A percentile compares a stretch with the other conserved stretches of the same genome.
phyloP scores from a whole-genome alignment of 1,139 yeast species.

The Yarrowia galli region DNA sequence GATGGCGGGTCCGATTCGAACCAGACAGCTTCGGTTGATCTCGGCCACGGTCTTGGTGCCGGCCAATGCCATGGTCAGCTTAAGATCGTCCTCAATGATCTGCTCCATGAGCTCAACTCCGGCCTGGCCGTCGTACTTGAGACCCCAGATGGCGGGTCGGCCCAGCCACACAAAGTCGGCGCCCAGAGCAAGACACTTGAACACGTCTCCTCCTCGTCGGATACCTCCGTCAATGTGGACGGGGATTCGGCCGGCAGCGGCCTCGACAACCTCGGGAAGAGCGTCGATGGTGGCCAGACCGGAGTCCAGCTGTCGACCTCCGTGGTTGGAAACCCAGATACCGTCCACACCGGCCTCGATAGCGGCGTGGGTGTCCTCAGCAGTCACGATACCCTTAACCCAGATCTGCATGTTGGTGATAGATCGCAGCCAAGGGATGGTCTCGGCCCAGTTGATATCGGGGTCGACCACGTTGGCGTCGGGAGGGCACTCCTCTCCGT shows the following conservation, averaged over 20 bases:
- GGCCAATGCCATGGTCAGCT: constrained; percentile 49
- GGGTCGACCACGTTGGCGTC: constrained; percentile 68
- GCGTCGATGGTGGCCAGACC: constrained; percentile 69
- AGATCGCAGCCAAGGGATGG: constrained; percentile 54
- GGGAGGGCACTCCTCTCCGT: constrained; percentile 40
- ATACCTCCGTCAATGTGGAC: constrained; percentile 73
- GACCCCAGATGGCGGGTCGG: constrained; percentile 70
- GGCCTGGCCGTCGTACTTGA: constrained; percentile 68
- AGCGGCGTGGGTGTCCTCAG: constrained; percentile 67
- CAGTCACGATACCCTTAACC: constrained; percentile 65
- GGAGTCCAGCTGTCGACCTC: constrained; percentile 73
- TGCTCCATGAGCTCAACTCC: constrained; percentile 58
- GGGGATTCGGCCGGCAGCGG: constrained; percentile 59
- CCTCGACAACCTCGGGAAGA: constrained; percentile 64
- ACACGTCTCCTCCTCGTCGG: constrained; percentile 70
- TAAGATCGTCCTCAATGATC: constrained; percentile 49
- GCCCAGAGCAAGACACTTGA: constrained; percentile 73
- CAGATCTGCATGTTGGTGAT: constrained; percentile 52
- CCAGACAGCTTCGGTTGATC: constrained; percentile 44
- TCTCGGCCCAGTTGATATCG: constrained; percentile 65
- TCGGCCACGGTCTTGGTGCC: constrained; percentile 45
- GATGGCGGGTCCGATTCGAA: constrained; percentile 46
- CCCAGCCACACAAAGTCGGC: constrained; percentile 78
- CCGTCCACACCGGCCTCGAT: constrained; percentile 67
- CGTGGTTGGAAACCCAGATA: constrained; percentile 71